phyloP scores from a whole-genome alignment of 148 eudicot species.

The Rhododendron vialii region DNA sequence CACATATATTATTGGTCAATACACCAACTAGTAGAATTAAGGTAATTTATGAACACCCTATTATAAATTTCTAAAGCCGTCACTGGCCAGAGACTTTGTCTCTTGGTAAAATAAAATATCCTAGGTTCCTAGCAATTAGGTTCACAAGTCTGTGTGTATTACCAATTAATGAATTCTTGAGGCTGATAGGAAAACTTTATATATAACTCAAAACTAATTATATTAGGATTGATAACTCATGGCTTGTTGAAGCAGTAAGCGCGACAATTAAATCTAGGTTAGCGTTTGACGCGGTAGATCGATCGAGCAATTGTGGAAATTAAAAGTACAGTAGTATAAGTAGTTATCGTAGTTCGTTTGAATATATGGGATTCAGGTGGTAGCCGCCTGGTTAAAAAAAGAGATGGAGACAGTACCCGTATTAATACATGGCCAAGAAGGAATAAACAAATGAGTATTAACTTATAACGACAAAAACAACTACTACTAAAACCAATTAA shows the following conservation, averaged over 20 bases:
- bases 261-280: neutral
- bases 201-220: too few relatives aligned
- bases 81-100: too few relatives aligned
- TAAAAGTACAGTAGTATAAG: neutral
- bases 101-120: too few relatives aligned
- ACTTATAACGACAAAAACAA: neutral
- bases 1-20: too few relatives aligned
- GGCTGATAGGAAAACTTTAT: too few relatives aligned
- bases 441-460: neutral
- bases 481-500: neutral
- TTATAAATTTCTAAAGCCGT: too few relatives aligned
- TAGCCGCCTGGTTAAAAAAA: neutral
- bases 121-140: too few relatives aligned
- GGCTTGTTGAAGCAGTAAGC: neutral
- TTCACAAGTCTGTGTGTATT: too few relatives aligned
- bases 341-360: neutral
- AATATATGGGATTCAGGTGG: constrained; percentile 1
- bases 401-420: neutral
- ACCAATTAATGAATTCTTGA: too few relatives aligned
- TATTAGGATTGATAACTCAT: neutral
- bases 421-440: neutral
- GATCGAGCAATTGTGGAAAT: too few relatives aligned
- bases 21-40: too few relatives aligned
- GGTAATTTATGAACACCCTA: too few relatives aligned
- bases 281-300: neutral